Evolutionary conservation across 2,329 filamentous ascomycete genomes (phyloP), one percentile per base, ranked within the genome.

Genomic region (Cytospora piceae): DNA sequence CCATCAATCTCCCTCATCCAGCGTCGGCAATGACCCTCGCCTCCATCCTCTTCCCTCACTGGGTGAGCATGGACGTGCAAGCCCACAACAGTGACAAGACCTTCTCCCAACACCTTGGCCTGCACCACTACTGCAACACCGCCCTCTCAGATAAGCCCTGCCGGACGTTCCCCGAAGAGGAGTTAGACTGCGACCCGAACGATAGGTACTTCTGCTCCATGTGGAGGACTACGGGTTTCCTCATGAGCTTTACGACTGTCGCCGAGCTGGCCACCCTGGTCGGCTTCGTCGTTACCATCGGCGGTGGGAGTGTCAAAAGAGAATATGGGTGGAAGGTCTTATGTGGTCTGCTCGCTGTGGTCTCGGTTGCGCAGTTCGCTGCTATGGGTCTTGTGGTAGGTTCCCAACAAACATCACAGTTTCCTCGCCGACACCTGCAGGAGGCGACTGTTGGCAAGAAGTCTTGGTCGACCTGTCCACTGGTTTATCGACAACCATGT

Each of bases 211-310:
- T 98, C 79, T 98, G 95, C 82, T 90, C 88, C 72, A 90, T 96
- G 84, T 99, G 94, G 94, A 86, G 91, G 66, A 92, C 88, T 31
- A 88, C 93, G 42, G 93, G 92, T 29, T 98, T 97, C 78, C 79
- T 97, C 69, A 93, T 96, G 80, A 67, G 89, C 61, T 91, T 97
- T 72, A 86, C 91, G 9, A 86, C 93, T 46, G 88, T 97, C n/a
- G 76, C 95, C 49, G 90, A 96, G 77, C 85, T 95, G 51, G 92
- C 90, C 63, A 88, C 88, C 8, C 78, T 96, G n/a, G 88, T 96
- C 32, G 87, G 89, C 22, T 97, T 94, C 77, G 73, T 89, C 34
- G 86, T 96, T 58, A 87, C 96, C 56, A 80, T 97, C 70, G 79
- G 84, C 1, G 93, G 94, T 22, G 93, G 93, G 42, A 91, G 93